Evolutionary conservation across 768 basidiomycete genomes (phyloP).

Genomic region (Gloeostereum incarnatum): DNA sequence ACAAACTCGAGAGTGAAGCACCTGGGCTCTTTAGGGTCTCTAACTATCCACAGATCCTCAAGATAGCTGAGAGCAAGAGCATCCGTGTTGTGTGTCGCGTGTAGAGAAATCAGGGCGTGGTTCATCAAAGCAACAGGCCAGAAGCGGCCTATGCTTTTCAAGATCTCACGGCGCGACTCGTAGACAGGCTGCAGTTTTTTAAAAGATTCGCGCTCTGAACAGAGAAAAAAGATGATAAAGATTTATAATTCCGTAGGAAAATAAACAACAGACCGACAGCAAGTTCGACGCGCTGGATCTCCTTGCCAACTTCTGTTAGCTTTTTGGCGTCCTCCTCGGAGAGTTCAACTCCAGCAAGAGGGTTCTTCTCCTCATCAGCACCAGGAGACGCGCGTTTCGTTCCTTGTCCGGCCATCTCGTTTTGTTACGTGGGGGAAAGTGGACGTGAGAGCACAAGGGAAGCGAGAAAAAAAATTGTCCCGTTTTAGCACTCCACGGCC

Average conservation of each 20-base stretch:
- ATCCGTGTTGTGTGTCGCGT: constrained; percentile 68
- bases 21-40: constrained; percentile 65
- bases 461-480: background rate
- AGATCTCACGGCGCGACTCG: constrained; percentile 57
- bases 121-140: constrained; percentile 86
- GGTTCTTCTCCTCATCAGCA: constrained; percentile 63
- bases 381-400: constrained; percentile 80
- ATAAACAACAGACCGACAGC: constrained; percentile 47
- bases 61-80: constrained; percentile 75
- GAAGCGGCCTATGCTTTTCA: constrained; percentile 65
- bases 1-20: constrained; percentile 88
- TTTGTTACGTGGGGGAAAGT: no score
- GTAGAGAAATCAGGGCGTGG: constrained; percentile 49
- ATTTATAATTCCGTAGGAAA: background rate
- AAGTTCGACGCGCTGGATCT: constrained; percentile 62
- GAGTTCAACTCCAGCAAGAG: constrained; percentile 58
- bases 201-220: constrained; percentile 56
- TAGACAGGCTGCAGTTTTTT: constrained; percentile 51
- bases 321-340: constrained; percentile 65
- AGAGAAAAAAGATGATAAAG: constrained; percentile 7
- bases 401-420: no score
- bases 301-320: constrained; percentile 55
- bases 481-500: background rate
- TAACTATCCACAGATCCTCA: constrained; percentile 77
- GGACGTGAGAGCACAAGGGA: no score